A percentile compares a stretch with the other conserved stretches of the same genome.
Conservation (phyloP, 495 filamentous ascomycete genomes). For the Penicillium cinerascens region DNA sequence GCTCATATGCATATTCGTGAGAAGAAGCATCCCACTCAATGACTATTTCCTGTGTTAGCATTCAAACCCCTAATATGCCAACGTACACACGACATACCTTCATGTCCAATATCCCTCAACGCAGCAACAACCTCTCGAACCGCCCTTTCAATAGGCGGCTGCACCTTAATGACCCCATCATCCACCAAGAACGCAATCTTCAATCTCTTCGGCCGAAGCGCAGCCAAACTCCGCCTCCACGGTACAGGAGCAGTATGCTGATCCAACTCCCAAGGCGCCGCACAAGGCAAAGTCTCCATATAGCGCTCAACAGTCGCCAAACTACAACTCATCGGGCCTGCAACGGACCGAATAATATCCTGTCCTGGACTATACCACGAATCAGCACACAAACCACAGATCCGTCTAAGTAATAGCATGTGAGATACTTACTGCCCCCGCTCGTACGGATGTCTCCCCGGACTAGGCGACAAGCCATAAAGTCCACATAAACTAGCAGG, state of each 20-base stretch:
- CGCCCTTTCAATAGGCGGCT: conserved; percentile 50
- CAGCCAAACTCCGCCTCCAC: conserved; percentile 37
- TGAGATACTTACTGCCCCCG: conserved; percentile 36
- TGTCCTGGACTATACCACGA: conserved; percentile 21
- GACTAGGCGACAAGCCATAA: conserved; percentile 62
- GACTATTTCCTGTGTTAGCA: conserved; percentile 25
- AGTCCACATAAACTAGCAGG: conserved; percentile 64
- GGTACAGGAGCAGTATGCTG: conserved; percentile 40
- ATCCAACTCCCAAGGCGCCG: conserved; percentile 29
- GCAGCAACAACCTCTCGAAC: conserved; percentile 40
- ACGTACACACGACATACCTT: conserved; percentile 28
- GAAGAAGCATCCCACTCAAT: conserved; percentile 41
- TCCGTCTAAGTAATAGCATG: not conserved
- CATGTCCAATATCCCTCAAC: conserved; percentile 41
- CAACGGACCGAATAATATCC: conserved; percentile 31
- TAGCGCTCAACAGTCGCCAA: conserved; percentile 28
- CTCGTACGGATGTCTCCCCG: conserved; percentile 52
- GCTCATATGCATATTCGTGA: conserved; percentile 28
- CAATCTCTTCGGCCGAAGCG: conserved; percentile 27
- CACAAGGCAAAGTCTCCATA: conserved; percentile 28
- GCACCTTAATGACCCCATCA: conserved; percentile 53
- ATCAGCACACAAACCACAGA: not conserved
- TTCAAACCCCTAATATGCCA: not conserved
- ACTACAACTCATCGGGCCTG: conserved; percentile 27
- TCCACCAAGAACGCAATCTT: conserved; percentile 51